Evolutionary conservation across 345 rosid genomes (phyloP).

Genomic region (Xanthoceras sorbifolium): DNA sequence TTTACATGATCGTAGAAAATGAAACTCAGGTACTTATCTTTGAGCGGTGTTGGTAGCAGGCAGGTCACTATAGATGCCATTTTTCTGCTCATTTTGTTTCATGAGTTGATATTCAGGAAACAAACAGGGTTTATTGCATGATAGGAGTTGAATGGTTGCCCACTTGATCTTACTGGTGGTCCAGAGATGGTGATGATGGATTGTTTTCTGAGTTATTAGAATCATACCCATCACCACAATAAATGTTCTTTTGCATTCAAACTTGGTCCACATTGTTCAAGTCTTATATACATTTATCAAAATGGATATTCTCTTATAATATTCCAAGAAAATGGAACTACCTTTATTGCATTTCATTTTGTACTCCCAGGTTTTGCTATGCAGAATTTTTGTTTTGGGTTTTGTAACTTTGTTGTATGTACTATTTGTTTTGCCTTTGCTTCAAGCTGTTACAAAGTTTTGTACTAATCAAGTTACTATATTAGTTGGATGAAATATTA

Average conservation of each 20-base stretch:
- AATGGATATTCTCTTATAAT: constrained; percentile 24
- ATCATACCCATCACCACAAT: not conserved
- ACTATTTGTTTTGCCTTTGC: not conserved
- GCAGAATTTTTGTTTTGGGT: not conserved
- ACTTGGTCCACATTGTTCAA: not conserved
- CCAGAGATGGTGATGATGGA: not conserved
- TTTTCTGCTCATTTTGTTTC: not conserved
- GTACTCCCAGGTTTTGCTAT: not conserved
- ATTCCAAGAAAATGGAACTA: not conserved
- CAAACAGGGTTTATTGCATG: not conserved
- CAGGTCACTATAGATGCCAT: no score
- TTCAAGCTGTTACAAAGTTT: not conserved
- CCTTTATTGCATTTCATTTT: not conserved
- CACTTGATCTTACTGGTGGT: constrained; percentile 9
- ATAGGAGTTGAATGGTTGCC: not conserved
- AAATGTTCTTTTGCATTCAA: not conserved
- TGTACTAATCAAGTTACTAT: no score
- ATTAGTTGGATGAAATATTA: not conserved
- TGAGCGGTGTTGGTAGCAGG: not conserved
- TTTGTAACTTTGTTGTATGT: not conserved
- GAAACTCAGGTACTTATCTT: no score
- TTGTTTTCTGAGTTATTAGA: not conserved
- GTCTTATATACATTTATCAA: not conserved
- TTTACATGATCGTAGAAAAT: not conserved
- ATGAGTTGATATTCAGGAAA: not conserved